Percentiles rank a stretch among this genome's conserved stretches.
These are phyloP conservation scores for Pseudogymnoascus sp. DNA, from an alignment of 2,329 filamentous ascomycete species.

Conservation along the genomic window DNA sequence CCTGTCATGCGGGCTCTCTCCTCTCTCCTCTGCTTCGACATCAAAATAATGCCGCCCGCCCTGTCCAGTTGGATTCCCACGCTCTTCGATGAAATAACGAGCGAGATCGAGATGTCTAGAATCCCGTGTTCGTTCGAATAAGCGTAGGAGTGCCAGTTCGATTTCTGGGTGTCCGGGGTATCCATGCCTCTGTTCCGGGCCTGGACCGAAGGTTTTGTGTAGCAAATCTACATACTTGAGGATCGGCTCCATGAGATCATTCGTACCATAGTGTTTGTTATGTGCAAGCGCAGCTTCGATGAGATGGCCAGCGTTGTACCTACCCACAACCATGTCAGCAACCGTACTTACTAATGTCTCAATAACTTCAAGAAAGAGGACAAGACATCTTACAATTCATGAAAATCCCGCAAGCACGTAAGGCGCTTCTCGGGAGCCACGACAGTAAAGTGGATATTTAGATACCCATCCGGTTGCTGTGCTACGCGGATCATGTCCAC, in stretches of 20 bases:
- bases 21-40: constrained; percentile 42
- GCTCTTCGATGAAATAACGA: constrained; percentile 48
- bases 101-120: constrained; percentile 38
- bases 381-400: constrained; percentile 43
- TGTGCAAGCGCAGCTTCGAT: constrained; percentile 54
- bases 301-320: constrained; percentile 53
- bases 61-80: constrained; percentile 43
- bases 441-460: constrained; percentile 55
- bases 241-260: constrained; percentile 43
- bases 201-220: constrained; percentile 42
- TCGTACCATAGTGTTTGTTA: constrained; percentile 41
- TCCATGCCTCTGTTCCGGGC: constrained; percentile 41
- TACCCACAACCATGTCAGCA: constrained; percentile 17
- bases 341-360: neutral
- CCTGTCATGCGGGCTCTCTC: constrained; percentile 39
- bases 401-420: constrained; percentile 51
- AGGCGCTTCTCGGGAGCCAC: constrained; percentile 47
- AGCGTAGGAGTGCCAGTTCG: constrained; percentile 39
- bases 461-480: constrained; percentile 51
- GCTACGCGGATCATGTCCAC: constrained; percentile 48
- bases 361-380: neutral
- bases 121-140: constrained; percentile 34
- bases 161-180: constrained; percentile 54
- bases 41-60: constrained; percentile 46
- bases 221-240: constrained; percentile 47